phyloP scores from a whole-genome alignment of 345 rosid species.

The Odontarrhena argentea region DNA sequence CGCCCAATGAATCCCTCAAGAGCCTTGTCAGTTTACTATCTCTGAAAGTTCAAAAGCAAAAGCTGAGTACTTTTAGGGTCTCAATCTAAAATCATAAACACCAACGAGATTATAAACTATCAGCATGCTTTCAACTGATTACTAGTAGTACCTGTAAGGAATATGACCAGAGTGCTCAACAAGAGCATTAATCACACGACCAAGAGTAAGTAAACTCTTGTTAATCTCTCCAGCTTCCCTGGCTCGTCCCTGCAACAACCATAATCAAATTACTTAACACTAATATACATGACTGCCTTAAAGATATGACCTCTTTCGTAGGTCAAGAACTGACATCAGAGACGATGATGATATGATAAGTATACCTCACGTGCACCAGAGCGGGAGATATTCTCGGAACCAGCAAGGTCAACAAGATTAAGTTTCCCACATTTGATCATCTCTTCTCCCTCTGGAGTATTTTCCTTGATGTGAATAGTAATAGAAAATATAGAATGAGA shows the following conservation, averaged over 20 bases:
- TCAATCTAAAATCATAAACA: background rate
- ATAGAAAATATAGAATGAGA: slow-evolving; percentile 97
- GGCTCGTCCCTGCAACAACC: slow-evolving; percentile 85
- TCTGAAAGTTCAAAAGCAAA: slow-evolving; percentile 52
- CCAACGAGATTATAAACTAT: background rate
- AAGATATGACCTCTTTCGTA: background rate
- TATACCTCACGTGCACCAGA: slow-evolving; percentile 98
- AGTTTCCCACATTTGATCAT: slow-evolving; percentile 98
- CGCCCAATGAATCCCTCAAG: slow-evolving; percentile 97
- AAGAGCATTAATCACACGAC: slow-evolving; percentile 93
- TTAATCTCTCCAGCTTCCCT: slow-evolving; percentile 99
- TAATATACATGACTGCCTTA: slow-evolving; percentile 27
- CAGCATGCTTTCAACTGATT: slow-evolving; percentile 9
- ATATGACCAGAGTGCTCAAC: slow-evolving; percentile 99
- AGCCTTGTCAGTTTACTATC: slow-evolving; percentile 96
- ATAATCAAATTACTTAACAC: slow-evolving; percentile 19
- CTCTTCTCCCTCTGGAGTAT: slow-evolving; percentile 98
- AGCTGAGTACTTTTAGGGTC: slow-evolving; percentile 11
- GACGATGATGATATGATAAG: slow-evolving; percentile 5
- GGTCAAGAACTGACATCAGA: background rate
- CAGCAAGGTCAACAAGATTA: slow-evolving; percentile 99
- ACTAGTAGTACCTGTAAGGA: slow-evolving; percentile 79
- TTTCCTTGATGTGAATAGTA: slow-evolving; percentile 94
- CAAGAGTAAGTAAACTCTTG: slow-evolving; percentile 97
- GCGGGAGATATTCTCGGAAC: slow-evolving; percentile 97